Evolutionary conservation across 2,329 filamentous ascomycete species (phyloP).

Genomic region (Claviceps lovelessii): DNA sequence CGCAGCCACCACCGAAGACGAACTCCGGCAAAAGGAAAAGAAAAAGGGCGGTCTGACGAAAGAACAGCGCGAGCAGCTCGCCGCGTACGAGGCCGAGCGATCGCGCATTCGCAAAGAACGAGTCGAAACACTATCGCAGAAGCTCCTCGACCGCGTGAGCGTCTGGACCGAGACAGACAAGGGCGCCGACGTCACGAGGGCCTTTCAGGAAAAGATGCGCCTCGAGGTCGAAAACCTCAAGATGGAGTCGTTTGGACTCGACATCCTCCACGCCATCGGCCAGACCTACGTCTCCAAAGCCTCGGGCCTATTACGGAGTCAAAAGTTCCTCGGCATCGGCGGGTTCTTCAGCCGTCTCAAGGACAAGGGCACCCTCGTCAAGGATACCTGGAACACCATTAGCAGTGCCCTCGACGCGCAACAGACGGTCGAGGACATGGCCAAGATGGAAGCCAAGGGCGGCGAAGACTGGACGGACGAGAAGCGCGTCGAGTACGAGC

Average conservation of each 20-base stretch:
- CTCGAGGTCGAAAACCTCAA: slow-evolving; percentile 96
- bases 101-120: slow-evolving; percentile 75
- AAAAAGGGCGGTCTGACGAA: slow-evolving; percentile 77
- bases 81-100: slow-evolving; percentile 77
- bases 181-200: slow-evolving; percentile 63
- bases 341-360: slow-evolving; percentile 90
- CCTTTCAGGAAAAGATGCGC: slow-evolving; percentile 87
- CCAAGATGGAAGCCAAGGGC: slow-evolving; percentile 81
- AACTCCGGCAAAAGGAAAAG: slow-evolving; percentile 45
- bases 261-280: slow-evolving; percentile 91
- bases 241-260: slow-evolving; percentile 96
- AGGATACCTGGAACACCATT: slow-evolving; percentile 98
- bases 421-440: slow-evolving; percentile 98
- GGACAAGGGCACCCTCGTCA: slow-evolving; percentile 91
- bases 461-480: slow-evolving; percentile 98
- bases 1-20: slow-evolving; percentile 54
- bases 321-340: slow-evolving; percentile 91
- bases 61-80: slow-evolving; percentile 85
- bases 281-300: slow-evolving; percentile 81
- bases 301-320: slow-evolving; percentile 75
- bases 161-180: slow-evolving; percentile 98
- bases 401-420: slow-evolving; percentile 92
- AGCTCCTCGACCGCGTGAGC: slow-evolving; percentile 77
- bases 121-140: slow-evolving; percentile 67
- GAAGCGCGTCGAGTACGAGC: slow-evolving; percentile 89